phyloP scores from a whole-genome alignment of 768 basidiomycete genomes.

The Paxillus ammoniavirescens region DNA sequence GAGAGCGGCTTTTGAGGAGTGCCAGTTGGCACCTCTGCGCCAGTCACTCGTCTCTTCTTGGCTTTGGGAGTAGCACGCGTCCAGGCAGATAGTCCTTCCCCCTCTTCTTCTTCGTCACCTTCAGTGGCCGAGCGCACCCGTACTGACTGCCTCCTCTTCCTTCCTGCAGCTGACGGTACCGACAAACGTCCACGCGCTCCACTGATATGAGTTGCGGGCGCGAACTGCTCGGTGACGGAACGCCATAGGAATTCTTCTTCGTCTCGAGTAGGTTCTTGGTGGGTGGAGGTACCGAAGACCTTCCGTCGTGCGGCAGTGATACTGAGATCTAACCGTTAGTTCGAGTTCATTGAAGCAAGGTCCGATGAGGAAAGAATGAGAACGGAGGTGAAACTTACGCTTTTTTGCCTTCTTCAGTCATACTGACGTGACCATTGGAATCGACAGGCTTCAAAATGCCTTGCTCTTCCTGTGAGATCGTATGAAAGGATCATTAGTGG shows the following conservation, averaged over 20 bases:
- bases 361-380: not conserved
- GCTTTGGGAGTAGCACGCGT: constrained; percentile 3
- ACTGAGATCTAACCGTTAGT: constrained; percentile 15
- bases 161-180: not conserved
- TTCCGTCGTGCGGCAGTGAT: constrained; percentile 35
- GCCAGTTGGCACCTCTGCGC: constrained; percentile 3
- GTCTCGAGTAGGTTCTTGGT: constrained; percentile 23
- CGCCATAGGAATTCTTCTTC: constrained; percentile 41
- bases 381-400: constrained; percentile 31
- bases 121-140: not conserved
- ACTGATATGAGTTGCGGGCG: constrained; percentile 17
- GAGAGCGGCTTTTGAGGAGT: constrained; percentile 26
- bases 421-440: constrained; percentile 35
- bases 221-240: constrained; percentile 30
- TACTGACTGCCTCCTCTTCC: constrained; percentile 1
- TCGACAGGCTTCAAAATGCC: constrained; percentile 40
- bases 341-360: not conserved
- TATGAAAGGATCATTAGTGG: not conserved
- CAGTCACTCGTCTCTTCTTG: constrained; percentile 12
- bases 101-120: not conserved
- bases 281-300: constrained; percentile 21
- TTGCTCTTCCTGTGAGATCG: constrained; percentile 37
- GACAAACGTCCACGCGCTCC: not conserved
- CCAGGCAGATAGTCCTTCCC: constrained; percentile 9
- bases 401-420: constrained; percentile 47